Conservation (phyloP, 257 asterid genomes). For the Craterostigma plantagineum region DNA sequence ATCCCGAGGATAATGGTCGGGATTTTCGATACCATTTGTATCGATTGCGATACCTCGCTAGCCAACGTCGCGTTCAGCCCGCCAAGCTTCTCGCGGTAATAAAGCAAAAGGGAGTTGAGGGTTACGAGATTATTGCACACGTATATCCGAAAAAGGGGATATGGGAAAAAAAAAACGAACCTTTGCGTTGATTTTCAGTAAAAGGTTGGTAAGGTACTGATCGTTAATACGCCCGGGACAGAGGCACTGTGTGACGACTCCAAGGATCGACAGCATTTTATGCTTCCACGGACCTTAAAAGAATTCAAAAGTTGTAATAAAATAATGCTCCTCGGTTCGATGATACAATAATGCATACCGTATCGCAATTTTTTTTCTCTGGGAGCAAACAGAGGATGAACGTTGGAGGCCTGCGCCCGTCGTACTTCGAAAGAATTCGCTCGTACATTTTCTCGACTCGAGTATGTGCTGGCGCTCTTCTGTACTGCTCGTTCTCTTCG, state of each 20-base stretch:
- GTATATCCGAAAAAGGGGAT: not conserved
- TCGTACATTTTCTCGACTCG: constrained; percentile 80
- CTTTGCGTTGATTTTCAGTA: constrained; percentile 85
- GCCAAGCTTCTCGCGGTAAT: constrained; percentile 54
- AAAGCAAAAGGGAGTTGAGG: not conserved
- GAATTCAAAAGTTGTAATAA: not conserved
- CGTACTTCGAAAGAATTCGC: constrained; percentile 26
- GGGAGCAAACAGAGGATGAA: constrained; percentile 77
- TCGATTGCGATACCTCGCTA: constrained; percentile 30
- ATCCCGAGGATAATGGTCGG: constrained; percentile 84
- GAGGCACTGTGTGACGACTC: constrained; percentile 75
- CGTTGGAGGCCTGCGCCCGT: constrained; percentile 53
- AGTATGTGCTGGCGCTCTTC: constrained; percentile 54
- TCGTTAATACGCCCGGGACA: constrained; percentile 63
- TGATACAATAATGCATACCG: constrained; percentile 36
- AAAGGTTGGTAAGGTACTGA: constrained; percentile 60
- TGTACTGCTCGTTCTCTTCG: constrained; percentile 39
- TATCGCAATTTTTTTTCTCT: constrained; percentile 65
- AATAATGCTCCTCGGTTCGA: too few relatives aligned
- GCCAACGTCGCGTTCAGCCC: constrained; percentile 64
- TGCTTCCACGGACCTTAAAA: constrained; percentile 89
- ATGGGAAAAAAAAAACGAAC: constrained; percentile 18
- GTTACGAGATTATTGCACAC: not conserved
- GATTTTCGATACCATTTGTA: constrained; percentile 53
- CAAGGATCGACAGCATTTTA: constrained; percentile 64